Evolutionary conservation across 148 eudicot genomes (phyloP), one percentile per base, ranked within the genome.

Genomic region (Nepenthes gracilis): DNA sequence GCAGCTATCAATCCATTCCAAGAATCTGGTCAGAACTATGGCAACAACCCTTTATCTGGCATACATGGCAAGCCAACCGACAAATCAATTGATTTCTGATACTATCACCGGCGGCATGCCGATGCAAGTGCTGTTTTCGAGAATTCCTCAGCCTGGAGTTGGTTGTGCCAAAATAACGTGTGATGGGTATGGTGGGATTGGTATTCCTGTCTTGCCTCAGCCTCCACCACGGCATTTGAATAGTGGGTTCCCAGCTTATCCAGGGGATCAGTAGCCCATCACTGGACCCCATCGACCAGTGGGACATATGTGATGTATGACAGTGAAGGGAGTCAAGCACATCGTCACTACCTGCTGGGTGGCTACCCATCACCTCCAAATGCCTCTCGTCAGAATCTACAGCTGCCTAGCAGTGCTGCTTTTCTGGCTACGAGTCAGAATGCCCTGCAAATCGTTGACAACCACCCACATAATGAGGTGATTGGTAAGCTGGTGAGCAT

Each of bases 401-500:
- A 69, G 32, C 78, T 75, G 33, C 70, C 79, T 54, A 58, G 76
- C 52, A 75, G 69, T 61, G 62, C 64, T 57, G 71, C 69, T 74
- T 62, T 73, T 35, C 68, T 81, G 81, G 66, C 64, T 45, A 76
- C 85, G 13, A 58, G 55, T 47, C 74, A 75, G 2, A 54, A 61
- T 59, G 88, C 87, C 0, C 81, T 80, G 37, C 95, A 82, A 62
- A 82, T 76, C 45, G 65, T 78, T 65, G 79, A 88, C 35, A 75
- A 59, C 74, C 97, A 89, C 67, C 99, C 96, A 7, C 84, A 86
- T 77, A 81, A 72, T 62, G 99, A 93, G 60, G 77, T 93, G 71
- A 78, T 93, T 63, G 97, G 89, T 58, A 89, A 89, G 77, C 57
- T 93, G 77, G 95, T 83, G 67, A 74, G 77, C 78, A 93, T 89